phyloP scores from a whole-genome alignment of 345 rosid genomes.

The Microcos paniculata region DNA sequence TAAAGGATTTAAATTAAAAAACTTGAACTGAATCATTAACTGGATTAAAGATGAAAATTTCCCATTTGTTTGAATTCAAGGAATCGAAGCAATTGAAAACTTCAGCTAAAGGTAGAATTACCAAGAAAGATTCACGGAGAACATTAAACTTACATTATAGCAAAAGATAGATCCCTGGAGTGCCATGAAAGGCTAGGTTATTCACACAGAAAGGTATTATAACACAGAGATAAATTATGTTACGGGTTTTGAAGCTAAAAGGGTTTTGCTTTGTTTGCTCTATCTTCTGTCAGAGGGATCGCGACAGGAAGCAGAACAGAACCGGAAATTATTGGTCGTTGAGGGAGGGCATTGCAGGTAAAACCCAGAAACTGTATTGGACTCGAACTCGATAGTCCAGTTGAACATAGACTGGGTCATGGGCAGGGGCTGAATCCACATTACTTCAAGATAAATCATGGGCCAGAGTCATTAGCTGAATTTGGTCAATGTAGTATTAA shows the following conservation, averaged over 20 bases:
- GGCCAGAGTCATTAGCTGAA: background rate
- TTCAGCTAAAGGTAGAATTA: background rate
- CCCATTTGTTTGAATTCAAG: background rate
- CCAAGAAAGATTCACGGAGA: background rate
- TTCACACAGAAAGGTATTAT: background rate
- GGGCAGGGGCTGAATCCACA: background rate
- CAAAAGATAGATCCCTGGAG: slow-evolving; percentile 5
- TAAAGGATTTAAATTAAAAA: background rate
- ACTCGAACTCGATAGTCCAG: background rate
- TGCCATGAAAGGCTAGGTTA: background rate
- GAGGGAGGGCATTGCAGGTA: background rate
- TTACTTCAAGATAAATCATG: background rate
- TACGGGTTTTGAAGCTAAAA: slow-evolving; percentile 1
- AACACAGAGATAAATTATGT: background rate
- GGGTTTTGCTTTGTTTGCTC: background rate
- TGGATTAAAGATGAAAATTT: background rate
- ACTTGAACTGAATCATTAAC: background rate
- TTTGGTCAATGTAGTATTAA: background rate
- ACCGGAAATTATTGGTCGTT: background rate
- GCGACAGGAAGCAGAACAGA: background rate
- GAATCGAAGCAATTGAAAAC: background rate
- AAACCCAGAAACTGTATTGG: background rate
- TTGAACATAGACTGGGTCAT: background rate
- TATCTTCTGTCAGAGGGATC: background rate
- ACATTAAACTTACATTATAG: slow-evolving; percentile 1